A percentile compares a stretch with the other conserved stretches of the same genome.
Conservation (phyloP, 192 early-diverging fungal species). For the Coemansia sp. region DNA sequence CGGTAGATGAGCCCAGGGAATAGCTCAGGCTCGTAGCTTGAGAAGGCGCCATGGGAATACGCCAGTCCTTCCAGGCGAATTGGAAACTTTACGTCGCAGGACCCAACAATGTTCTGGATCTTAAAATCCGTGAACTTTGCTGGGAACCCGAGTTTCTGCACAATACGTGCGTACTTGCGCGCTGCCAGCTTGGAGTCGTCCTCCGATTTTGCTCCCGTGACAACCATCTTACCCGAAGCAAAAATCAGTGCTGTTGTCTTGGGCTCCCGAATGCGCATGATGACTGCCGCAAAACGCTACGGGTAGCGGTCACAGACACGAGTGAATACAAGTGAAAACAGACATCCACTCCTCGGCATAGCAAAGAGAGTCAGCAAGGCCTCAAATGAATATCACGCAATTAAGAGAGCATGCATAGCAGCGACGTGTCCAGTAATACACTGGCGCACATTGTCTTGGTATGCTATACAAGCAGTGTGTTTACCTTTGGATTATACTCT, state of each 20-base stretch:
- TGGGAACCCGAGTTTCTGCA: conserved; percentile 96
- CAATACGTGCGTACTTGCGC: conserved; percentile 98
- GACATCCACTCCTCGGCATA: neutral
- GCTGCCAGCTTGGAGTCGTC: conserved; percentile 95
- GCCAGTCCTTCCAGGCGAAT: conserved; percentile 97
- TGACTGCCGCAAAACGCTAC: conserved; percentile 99
- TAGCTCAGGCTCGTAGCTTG: conserved; percentile 93
- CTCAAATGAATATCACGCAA: neutral
- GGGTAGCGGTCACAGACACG: no score
- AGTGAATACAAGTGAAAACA: neutral
- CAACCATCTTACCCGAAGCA: conserved; percentile 99
- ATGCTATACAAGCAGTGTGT: conserved; percentile 10
- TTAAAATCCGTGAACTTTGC: conserved; percentile 99
- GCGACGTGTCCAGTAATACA: neutral
- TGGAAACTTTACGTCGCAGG: conserved; percentile 99
- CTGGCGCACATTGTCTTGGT: neutral
- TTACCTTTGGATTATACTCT: conserved; percentile 99
- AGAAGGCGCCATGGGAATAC: conserved; percentile 88
- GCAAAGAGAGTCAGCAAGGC: neutral
- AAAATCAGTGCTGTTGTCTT: conserved; percentile 99
- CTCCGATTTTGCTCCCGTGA: conserved; percentile 97
- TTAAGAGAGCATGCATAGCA: neutral
- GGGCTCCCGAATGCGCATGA: conserved; percentile 99
- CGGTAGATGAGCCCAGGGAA: conserved; percentile 99
- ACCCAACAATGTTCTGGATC: conserved; percentile 99